Conservation (phyloP, 805 yeast genomes). For the Yarrowia porcina region DNA sequence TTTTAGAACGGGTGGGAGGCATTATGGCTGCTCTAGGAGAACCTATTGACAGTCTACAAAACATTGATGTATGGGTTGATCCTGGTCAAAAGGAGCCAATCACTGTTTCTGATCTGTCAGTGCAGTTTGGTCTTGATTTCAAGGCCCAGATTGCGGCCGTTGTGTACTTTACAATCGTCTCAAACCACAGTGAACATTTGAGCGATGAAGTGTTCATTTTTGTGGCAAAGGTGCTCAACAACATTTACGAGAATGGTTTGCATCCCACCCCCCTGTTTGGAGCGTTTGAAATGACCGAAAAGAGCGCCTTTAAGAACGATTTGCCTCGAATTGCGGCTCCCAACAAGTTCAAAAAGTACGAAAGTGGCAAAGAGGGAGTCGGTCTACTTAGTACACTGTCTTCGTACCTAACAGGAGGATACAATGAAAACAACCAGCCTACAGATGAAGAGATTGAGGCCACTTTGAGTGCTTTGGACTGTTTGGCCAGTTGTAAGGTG, state of each 20-base stretch:
- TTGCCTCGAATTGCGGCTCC: slow-evolving; percentile 65
- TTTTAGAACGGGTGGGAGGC: slow-evolving; percentile 44
- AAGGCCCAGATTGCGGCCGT: slow-evolving; percentile 89
- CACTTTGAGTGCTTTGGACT: slow-evolving; percentile 77
- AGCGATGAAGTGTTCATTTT: neutral
- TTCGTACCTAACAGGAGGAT: slow-evolving; percentile 80
- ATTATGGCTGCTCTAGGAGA: slow-evolving; percentile 65
- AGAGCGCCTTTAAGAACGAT: slow-evolving; percentile 40
- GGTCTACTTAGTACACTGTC: slow-evolving; percentile 90
- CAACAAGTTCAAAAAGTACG: slow-evolving; percentile 55
- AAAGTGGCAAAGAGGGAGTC: slow-evolving; percentile 58
- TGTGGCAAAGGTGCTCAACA: slow-evolving; percentile 15
- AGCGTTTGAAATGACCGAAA: neutral
- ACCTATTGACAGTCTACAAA: slow-evolving; percentile 37
- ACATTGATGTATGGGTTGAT: slow-evolving; percentile 46
- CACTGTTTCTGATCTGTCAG: slow-evolving; percentile 76
- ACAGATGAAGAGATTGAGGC: slow-evolving; percentile 88
- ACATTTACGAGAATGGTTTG: slow-evolving; percentile 15
- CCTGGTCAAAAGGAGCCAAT: slow-evolving; percentile 49
- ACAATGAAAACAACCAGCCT: slow-evolving; percentile 88
- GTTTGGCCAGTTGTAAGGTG: slow-evolving; percentile 68
- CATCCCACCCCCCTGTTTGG: slow-evolving; percentile 11
- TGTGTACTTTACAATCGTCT: slow-evolving; percentile 69
- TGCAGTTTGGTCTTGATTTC: slow-evolving; percentile 82
- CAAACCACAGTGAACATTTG: neutral